Base-by-base conservation (phyloP, 2,329 filamentous ascomycete species). In the Helminthosporium solani region DNA sequence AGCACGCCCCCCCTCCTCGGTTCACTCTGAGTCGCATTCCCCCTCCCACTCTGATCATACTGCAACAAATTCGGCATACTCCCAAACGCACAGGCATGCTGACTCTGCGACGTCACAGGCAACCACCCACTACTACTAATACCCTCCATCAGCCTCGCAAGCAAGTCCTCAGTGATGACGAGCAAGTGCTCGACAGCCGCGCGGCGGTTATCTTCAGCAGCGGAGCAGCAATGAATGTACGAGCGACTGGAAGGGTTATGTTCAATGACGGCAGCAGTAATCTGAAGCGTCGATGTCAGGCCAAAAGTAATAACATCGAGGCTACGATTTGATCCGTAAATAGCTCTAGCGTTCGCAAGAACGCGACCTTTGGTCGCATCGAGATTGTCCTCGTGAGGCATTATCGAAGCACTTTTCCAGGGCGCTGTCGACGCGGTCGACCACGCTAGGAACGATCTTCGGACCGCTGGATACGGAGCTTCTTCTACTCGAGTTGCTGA, bases 221-320 rank as follows among this genome's bases (percentile, higher is more conserved):
- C 63, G 16, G 61, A 66, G 28, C 53, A 54, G 45, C 65, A 68
- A 47, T 70, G 66, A 7, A 68, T 53, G 45, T 60, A 70, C 7
- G 65, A 66, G 43, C 59, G 64, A 57, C 60, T 64, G 40, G 51
- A 59, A 33, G 60, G 60, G 54, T 63, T 65, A 57, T 70, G 66
- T 50, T 70, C 66, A 50, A 70, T 61, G 51, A 68, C 66, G 47
- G 63, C 64, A 51, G 64, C 66, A 42, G 53, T 62, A 49, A 64
- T 64, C 55, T 58, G 64, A 54, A 57, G 58, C 48, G 61, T 62
- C 30, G 61, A 66, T 50, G 60, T 62, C 40, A 58, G 57, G 19
- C 62, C 60, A 59, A 60, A 68, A 50, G 60, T 67, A 56, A 70
- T 61, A 44, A 67, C 54, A 55, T 70, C 66, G 56, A 70, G 62